A percentile compares a stretch with the other conserved stretches of the same genome.
Conservation (phyloP, 768 basidiomycete species). For the Artomyces pyxidatus region DNA sequence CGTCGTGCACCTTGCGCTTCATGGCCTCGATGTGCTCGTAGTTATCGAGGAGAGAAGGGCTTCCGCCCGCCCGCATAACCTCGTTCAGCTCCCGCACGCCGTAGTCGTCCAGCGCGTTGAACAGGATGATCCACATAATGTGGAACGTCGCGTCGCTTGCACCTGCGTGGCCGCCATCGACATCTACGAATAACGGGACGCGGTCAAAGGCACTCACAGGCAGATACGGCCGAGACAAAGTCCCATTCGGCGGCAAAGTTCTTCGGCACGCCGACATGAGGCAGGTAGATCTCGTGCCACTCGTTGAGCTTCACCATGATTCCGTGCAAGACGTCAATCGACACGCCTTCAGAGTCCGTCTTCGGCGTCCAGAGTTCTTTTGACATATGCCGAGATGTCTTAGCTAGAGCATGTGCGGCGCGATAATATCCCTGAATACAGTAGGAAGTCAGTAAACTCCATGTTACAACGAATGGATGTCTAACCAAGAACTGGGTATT, state of each 20-base stretch:
- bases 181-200: not conserved
- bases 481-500: slow-evolving; percentile 3
- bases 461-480: too few relatives aligned
- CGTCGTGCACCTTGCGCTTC: slow-evolving; percentile 67
- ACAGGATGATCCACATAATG: slow-evolving; percentile 83
- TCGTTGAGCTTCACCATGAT: slow-evolving; percentile 50
- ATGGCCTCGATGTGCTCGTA: slow-evolving; percentile 48
- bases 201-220: slow-evolving; percentile 34
- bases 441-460: too few relatives aligned
- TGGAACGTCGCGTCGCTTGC: slow-evolving; percentile 88
- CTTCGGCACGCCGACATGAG: slow-evolving; percentile 76
- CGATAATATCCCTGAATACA: slow-evolving; percentile 85
- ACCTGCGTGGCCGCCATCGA: slow-evolving; percentile 30
- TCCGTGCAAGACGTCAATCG: slow-evolving; percentile 50
- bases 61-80: slow-evolving; percentile 28
- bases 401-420: slow-evolving; percentile 77
- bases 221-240: slow-evolving; percentile 69
- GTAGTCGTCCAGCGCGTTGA: slow-evolving; percentile 77
- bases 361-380: slow-evolving; percentile 73
- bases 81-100: slow-evolving; percentile 71
- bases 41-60: slow-evolving; percentile 29
- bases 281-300: slow-evolving; percentile 74
- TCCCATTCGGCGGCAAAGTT: slow-evolving; percentile 86
- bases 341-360: slow-evolving; percentile 71
- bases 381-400: slow-evolving; percentile 76